A percentile compares a stretch with the other conserved stretches of the same genome.
Evolutionary conservation across 139 green algal genomes (phyloP).

Genomic region (Picochlorum sp.): DNA sequence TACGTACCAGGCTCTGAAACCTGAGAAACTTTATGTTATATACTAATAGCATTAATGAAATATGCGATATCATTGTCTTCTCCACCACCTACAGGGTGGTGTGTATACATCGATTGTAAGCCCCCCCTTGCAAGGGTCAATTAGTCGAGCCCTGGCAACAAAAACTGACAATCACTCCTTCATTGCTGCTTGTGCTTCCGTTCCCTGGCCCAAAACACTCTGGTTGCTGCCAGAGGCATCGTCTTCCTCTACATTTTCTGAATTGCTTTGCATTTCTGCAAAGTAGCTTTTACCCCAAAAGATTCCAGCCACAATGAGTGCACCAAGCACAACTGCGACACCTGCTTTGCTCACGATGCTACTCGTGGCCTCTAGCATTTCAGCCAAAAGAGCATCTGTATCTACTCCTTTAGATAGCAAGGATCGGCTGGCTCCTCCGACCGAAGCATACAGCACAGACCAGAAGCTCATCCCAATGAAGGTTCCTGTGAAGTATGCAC

Average conservation of each 20-base stretch:
- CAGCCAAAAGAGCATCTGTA: constrained; percentile 35
- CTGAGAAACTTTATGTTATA: no score
- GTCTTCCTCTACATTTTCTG: background rate
- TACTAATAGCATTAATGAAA: no score
- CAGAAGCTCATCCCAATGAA: constrained; percentile 59
- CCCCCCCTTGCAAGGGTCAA: no score
- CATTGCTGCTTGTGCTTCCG: background rate
- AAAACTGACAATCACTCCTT: background rate
- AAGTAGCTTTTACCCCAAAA: background rate
- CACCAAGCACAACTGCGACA: constrained; percentile 7
- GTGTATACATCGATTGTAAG: no score
- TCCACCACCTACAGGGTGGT: no score
- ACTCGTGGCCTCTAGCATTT: constrained; percentile 27
- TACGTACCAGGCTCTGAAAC: no score
- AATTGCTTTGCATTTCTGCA: background rate
- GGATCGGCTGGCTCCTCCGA: constrained; percentile 47
- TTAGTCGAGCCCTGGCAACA: no score
- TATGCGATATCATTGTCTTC: no score
- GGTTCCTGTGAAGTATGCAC: constrained; percentile 51
- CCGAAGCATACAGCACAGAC: constrained; percentile 53
- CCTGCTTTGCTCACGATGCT: constrained; percentile 29
- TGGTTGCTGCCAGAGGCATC: background rate
- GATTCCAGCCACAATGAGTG: constrained; percentile 2
- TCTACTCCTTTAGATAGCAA: constrained; percentile 48
- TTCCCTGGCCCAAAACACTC: background rate